Base-by-base conservation (phyloP, 768 basidiomycete species). In the Basidioascus undulatus region DNA sequence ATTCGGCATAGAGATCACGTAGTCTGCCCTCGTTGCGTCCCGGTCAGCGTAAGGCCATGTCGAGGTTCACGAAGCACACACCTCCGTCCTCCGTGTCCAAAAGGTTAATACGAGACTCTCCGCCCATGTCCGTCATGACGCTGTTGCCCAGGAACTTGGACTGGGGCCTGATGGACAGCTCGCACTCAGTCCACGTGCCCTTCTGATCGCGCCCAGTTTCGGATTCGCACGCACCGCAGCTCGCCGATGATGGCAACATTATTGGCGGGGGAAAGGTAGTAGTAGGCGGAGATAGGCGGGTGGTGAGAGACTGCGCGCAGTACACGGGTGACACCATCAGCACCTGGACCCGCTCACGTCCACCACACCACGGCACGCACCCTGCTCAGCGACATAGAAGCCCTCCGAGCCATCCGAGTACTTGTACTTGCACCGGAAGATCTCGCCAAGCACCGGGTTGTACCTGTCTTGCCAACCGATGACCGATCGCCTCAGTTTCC, bases 361-460 rank as follows among this genome's bases (percentile, higher is more conserved):
- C 12, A n/a, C n/a, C n/a, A n/a, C n/a, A n/a, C n/a, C n/a, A n/a
- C n/a, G n/a, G n/a, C n/a, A 53, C 60, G 40, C 55, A 70, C 82
- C 83, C 71, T 96, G 89, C 56, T 96, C 89, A 20, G 89, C 77
- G 47, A 96, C 79, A 59, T 86, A 96, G 61, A 82, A 94, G 0
- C 84, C 92, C 44, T 76, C 74, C n/a, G 82, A 74, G 19, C 80
- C 81, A 51, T 94, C 76, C 11, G 72, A 61, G 57, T 96, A 98
- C 57, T 81, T 72, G 57, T 94, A 98, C 44, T 76, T 65, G 58
- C 89, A 96, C 39, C 92, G 72, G 67, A 94, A 98, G 63, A 94
- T 87, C 57, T 98, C 92, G 39, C 92, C 92, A 9, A 96, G 72
- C 15, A 92, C 69, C 32, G 92, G 89, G 58, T 96, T 98, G 60